Conservation (phyloP, 441 rosid species). For the Rhodomyrtus psidioides region DNA sequence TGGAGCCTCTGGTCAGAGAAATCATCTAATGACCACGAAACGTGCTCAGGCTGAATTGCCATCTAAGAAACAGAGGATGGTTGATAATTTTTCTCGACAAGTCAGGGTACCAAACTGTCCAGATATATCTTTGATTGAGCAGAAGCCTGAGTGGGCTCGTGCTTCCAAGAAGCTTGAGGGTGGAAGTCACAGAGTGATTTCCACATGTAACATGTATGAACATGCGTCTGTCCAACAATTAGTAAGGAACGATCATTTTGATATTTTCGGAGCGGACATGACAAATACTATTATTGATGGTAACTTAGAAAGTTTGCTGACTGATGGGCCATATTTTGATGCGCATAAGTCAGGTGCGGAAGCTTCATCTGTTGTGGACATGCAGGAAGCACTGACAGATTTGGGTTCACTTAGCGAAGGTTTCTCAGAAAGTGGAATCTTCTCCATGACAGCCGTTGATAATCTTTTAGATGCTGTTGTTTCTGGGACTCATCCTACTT, state of each 20-base stretch:
- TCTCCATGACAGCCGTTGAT: not conserved
- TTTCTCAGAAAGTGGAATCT: not conserved
- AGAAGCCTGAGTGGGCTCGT: not conserved
- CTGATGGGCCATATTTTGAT: not conserved
- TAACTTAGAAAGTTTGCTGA: not conserved
- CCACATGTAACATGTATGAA: not conserved
- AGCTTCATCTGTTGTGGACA: not conserved
- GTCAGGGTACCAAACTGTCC: constrained; percentile 1
- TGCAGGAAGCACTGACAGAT: not conserved
- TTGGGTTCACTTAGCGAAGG: not conserved
- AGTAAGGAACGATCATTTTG: not conserved
- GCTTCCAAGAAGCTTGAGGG: not conserved
- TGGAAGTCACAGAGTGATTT: constrained; percentile 19
- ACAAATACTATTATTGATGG: not conserved
- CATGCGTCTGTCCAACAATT: not conserved
- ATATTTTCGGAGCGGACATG: not conserved
- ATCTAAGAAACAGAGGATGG: not conserved
- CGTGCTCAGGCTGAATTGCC: not conserved
- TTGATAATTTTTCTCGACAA: not conserved
- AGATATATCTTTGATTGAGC: not conserved
- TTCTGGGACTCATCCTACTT: constrained; percentile 13
- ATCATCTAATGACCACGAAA: not conserved
- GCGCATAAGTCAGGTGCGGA: not conserved
- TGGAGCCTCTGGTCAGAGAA: not conserved
- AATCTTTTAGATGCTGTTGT: not conserved